Evolutionary conservation across 257 asterid species (phyloP).

Genomic region (Jaltomata sinuosa): DNA sequence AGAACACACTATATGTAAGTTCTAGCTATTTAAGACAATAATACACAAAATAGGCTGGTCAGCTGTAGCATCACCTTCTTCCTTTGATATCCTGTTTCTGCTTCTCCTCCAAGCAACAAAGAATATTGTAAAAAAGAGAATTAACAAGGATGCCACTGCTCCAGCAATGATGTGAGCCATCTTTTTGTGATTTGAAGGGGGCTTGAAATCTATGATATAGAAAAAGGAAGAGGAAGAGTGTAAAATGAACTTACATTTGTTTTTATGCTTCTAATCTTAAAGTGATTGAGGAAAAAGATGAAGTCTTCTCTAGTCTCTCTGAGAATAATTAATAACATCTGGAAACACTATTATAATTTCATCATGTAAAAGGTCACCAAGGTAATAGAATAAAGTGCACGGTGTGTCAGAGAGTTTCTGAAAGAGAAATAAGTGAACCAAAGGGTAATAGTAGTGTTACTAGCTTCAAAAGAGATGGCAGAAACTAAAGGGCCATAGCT

Average conservation of each 20-base stretch:
- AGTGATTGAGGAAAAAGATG: not conserved
- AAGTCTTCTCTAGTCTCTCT: not conserved
- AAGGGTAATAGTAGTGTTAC: not conserved
- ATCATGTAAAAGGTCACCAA: not conserved
- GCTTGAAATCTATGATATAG: not conserved
- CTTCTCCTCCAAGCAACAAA: slow-evolving; percentile 2
- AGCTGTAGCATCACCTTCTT: not conserved
- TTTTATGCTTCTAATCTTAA: not conserved
- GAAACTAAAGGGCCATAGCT: slow-evolving; percentile 25
- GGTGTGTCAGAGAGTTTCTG: not conserved
- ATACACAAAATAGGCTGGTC: not conserved
- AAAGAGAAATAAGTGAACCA: not conserved
- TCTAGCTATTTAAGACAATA: not conserved
- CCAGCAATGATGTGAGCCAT: not conserved
- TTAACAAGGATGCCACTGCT: not conserved
- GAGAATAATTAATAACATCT: not conserved
- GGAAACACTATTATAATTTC: not conserved
- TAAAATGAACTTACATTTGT: not conserved
- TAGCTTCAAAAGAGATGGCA: slow-evolving; percentile 20
- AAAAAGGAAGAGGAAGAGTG: not conserved
- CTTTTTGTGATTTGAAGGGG: not conserved
- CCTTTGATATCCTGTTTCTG: not conserved
- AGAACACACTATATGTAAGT: not conserved
- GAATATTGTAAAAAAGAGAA: not conserved
- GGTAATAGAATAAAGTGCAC: not conserved